These are phyloP conservation scores for Byssochlamys sp. DNA, from an alignment of 2,329 filamentous ascomycete genomes.

Conservation along the genomic window DNA sequence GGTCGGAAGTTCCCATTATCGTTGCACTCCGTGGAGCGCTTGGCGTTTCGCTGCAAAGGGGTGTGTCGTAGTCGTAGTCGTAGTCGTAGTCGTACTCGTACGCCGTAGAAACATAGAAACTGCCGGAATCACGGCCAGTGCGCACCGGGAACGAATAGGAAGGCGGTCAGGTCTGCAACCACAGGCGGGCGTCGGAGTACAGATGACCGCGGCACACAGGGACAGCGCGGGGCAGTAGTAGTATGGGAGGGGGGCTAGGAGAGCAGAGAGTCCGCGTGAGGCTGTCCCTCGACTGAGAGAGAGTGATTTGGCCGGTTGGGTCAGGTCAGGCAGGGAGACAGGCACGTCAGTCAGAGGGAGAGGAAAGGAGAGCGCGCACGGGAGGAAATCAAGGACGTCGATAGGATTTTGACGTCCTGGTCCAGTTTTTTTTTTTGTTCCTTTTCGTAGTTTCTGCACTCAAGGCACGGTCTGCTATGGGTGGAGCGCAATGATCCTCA, in stretches of 20 bases:
- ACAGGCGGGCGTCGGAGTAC: not conserved
- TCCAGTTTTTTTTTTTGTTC: not conserved
- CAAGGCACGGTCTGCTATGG: not conserved
- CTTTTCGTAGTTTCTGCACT: not conserved
- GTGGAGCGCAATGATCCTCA: not conserved
- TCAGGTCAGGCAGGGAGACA: not conserved
- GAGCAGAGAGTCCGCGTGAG: not conserved
- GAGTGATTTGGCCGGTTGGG: not conserved
- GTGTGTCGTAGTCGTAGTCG: not conserved
- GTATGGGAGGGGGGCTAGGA: not conserved
- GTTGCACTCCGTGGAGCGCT: conserved; percentile 5
- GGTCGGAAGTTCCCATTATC: conserved; percentile 18
- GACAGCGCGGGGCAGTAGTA: not conserved
- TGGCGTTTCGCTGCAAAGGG: not conserved
- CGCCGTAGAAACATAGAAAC: not conserved
- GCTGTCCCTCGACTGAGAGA: too few species aligned
- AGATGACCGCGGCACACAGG: not conserved
- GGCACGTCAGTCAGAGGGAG: not conserved
- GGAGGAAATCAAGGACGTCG: not conserved
- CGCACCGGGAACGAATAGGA: not conserved
- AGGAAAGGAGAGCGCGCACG: not conserved
- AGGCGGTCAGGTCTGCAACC: not conserved
- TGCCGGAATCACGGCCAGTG: not conserved
- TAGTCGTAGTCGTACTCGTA: too few species aligned
- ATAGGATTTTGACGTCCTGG: not conserved